phyloP scores from a whole-genome alignment of 2,329 filamentous ascomycete species.

The Xylariales sp. region DNA sequence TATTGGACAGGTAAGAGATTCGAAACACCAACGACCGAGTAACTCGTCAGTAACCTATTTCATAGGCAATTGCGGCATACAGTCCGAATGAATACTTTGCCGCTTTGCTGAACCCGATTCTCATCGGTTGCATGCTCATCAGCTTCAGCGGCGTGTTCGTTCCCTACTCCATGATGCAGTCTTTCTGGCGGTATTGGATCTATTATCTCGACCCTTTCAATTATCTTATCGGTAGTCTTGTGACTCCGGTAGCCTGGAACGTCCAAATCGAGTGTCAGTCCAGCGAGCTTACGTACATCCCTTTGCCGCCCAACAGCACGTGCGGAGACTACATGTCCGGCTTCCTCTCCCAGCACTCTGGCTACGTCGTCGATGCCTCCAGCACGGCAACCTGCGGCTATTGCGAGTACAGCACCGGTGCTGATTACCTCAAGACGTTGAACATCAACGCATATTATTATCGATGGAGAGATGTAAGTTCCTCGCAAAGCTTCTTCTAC shows the following conservation, averaged over 20 bases:
- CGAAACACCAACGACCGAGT: background rate
- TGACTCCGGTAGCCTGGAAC: conserved; percentile 60
- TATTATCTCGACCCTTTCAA: conserved; percentile 71
- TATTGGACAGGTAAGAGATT: conserved; percentile 27
- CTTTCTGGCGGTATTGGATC: conserved; percentile 34
- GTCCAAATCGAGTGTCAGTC: conserved; percentile 46
- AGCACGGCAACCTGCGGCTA: conserved; percentile 7
- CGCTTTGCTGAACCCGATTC: conserved; percentile 3
- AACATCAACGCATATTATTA: conserved; percentile 14
- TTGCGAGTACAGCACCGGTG: conserved; percentile 13
- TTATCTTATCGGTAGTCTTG: conserved; percentile 65
- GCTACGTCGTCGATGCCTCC: conserved; percentile 6
- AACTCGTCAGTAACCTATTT: background rate
- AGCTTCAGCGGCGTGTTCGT: conserved; percentile 3
- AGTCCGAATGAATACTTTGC: conserved; percentile 4
- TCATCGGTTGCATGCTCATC: conserved; percentile 33
- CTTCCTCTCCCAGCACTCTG: background rate
- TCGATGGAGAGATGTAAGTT: conserved; percentile 14
- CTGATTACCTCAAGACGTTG: conserved; percentile 12
- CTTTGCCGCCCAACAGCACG: conserved; percentile 47
- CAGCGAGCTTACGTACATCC: conserved; percentile 62
- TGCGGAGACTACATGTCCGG: conserved; percentile 52
- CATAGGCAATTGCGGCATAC: conserved; percentile 6
- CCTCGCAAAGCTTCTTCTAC: too few relatives aligned
- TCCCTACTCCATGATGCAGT: background rate